Evolutionary conservation across 2,329 filamentous ascomycete genomes (phyloP).

Genomic region (Lojkania enalia): DNA sequence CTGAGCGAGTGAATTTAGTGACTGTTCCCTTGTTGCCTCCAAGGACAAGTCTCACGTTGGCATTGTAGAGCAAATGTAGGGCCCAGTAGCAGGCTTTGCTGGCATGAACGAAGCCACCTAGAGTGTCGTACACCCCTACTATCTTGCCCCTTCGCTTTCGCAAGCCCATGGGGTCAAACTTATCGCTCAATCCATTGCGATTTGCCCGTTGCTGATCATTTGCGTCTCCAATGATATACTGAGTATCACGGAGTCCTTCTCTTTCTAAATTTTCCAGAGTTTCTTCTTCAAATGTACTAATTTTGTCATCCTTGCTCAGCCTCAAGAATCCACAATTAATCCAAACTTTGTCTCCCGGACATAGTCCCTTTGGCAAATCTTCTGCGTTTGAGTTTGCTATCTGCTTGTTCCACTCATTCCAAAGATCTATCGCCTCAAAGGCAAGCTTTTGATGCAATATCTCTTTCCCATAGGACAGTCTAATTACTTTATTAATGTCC

Average conservation of each 20-base stretch:
- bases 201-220: slow-evolving; percentile 31
- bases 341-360: neutral
- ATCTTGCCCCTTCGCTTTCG: slow-evolving; percentile 27
- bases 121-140: slow-evolving; percentile 51
- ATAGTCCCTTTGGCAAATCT: slow-evolving; percentile 7
- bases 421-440: slow-evolving; percentile 7
- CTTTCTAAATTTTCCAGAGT: neutral
- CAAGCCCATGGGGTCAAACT: no score
- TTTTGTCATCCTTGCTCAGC: neutral
- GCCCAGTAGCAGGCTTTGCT: slow-evolving; percentile 54
- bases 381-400: neutral
- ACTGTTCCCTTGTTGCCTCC: slow-evolving; percentile 38
- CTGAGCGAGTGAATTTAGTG: slow-evolving; percentile 24
- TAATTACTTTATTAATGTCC: slow-evolving; percentile 13
- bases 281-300: neutral
- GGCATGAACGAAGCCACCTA: slow-evolving; percentile 51
- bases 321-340: slow-evolving; percentile 5
- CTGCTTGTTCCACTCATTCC: slow-evolving; percentile 9
- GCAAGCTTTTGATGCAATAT: slow-evolving; percentile 9
- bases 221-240: slow-evolving; percentile 35
- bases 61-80: slow-evolving; percentile 46
- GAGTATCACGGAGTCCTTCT: neutral
- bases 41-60: slow-evolving; percentile 51
- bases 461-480: slow-evolving; percentile 6
- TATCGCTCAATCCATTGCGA: neutral